Percentiles rank a stretch among this genome's conserved stretches.
Evolutionary conservation across 1,139 yeast species (phyloP).

Genomic region (Yamadazyma siamensis): DNA sequence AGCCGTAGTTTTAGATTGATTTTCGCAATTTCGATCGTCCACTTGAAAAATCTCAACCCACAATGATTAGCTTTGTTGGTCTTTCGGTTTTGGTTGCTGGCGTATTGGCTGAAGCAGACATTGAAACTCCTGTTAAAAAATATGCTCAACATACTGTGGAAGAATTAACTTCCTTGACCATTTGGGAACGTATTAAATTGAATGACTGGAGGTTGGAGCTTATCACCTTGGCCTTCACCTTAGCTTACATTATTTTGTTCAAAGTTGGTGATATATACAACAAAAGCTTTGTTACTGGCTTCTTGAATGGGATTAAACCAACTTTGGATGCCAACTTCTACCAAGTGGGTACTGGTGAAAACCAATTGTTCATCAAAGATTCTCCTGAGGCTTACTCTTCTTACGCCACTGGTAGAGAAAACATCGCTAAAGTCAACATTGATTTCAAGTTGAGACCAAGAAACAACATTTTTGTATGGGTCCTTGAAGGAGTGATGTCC

Average conservation of each 20-base stretch:
- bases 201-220: slow-evolving; percentile 79
- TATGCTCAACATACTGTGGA: slow-evolving; percentile 39
- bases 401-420: slow-evolving; percentile 87
- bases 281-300: slow-evolving; percentile 48
- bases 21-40: no score
- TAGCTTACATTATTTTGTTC: slow-evolving; percentile 43
- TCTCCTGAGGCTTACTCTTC: slow-evolving; percentile 67
- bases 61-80: no score
- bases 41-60: no score
- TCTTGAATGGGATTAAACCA: slow-evolving; percentile 42
- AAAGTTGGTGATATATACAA: slow-evolving; percentile 61
- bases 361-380: slow-evolving; percentile 57
- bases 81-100: slow-evolving; percentile 4
- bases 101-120: slow-evolving; percentile 5
- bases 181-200: slow-evolving; percentile 46
- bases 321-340: slow-evolving; percentile 64
- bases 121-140: slow-evolving; percentile 6
- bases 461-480: slow-evolving; percentile 70
- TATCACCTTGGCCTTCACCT: slow-evolving; percentile 50
- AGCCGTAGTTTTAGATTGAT: no score
- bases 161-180: slow-evolving; percentile 48
- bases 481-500: slow-evolving; percentile 54
- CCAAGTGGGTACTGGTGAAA: slow-evolving; percentile 70
- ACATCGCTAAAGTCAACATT: slow-evolving; percentile 61
- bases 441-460: slow-evolving; percentile 71